Evolutionary conservation across 495 filamentous ascomycete genomes (phyloP).

Genomic region (Thermochaetoides thermophila): DNA sequence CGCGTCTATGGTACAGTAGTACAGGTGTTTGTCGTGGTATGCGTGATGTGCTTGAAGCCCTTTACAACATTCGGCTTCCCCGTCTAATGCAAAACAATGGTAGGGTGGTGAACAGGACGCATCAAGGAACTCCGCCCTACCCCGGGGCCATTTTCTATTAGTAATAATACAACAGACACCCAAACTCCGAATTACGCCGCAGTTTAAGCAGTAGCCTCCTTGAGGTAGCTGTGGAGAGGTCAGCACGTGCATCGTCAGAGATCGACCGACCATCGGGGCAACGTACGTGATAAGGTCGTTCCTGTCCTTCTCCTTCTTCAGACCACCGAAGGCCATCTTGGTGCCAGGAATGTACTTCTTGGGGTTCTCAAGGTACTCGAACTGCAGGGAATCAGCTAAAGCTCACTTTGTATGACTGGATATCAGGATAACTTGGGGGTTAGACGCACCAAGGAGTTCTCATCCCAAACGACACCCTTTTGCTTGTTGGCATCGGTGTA

Average conservation of each 20-base stretch:
- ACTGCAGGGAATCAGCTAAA: conserved; percentile 11
- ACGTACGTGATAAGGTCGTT: conserved; percentile 98
- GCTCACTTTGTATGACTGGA: background rate
- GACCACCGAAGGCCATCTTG: conserved; percentile 99
- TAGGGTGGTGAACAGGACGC: conserved; percentile 1
- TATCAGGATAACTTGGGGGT: conserved; percentile 14
- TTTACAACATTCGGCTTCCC: too few species aligned
- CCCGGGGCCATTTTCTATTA: background rate
- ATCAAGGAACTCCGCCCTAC: background rate
- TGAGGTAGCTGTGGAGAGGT: conserved; percentile 39
- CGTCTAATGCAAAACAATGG: conserved; percentile 12
- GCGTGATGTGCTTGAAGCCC: conserved; percentile 3
- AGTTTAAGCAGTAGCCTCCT: conserved; percentile 45
- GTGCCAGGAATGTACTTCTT: conserved; percentile 82
- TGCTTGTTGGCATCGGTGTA: conserved; percentile 99
- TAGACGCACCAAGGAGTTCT: conserved; percentile 67
- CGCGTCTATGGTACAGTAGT: conserved; percentile 9
- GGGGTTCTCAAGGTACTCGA: conserved; percentile 43
- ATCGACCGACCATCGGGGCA: conserved; percentile 5
- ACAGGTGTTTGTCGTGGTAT: background rate
- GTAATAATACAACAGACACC: conserved; percentile 7
- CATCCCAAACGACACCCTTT: conserved; percentile 80
- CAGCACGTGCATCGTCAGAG: conserved; percentile 3
- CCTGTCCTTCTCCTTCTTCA: conserved; percentile 99
- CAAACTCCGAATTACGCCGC: background rate